A percentile compares a stretch with the other conserved stretches of the same genome.
phyloP scores from a whole-genome alignment of 108 stramenopile genomes.

The Pseudonitzschia multiseries region DNA sequence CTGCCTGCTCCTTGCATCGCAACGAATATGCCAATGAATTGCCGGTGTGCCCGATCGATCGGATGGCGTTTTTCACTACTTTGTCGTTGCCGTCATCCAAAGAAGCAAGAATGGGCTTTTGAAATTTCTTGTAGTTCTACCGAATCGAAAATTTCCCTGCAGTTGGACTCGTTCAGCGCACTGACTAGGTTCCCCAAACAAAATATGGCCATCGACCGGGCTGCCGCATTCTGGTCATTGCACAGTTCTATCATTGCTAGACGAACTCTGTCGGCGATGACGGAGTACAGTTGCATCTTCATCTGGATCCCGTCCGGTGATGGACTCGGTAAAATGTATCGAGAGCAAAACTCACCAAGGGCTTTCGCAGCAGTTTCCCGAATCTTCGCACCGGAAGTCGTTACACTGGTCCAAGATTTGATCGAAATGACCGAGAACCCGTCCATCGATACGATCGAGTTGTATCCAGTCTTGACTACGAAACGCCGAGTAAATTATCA shows the following conservation, averaged over 20 bases:
- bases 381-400: conserved; percentile 44
- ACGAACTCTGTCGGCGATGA: conserved; percentile 36
- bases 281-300: background rate
- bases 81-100: conserved; percentile 61
- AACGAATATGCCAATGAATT: conserved; percentile 35
- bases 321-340: conserved; percentile 13
- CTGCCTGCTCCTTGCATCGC: background rate
- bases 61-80: conserved; percentile 69
- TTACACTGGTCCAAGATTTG: conserved; percentile 41
- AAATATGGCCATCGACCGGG: conserved; percentile 69
- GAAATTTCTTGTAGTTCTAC: conserved; percentile 21
- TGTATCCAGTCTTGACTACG: conserved; percentile 49
- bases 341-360: conserved; percentile 58
- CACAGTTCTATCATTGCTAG: conserved; percentile 37
- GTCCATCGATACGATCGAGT: conserved; percentile 18
- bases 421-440: conserved; percentile 20
- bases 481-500: conserved; percentile 44
- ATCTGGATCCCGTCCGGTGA: conserved; percentile 14
- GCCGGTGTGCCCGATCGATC: conserved; percentile 55
- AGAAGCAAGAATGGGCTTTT: conserved; percentile 18
- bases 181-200: conserved; percentile 63
- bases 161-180: conserved; percentile 35
- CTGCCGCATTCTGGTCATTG: conserved; percentile 44
- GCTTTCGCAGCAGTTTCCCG: conserved; percentile 65
- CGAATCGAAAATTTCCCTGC: background rate